Percentiles rank a stretch among this genome's conserved stretches.
These are phyloP conservation scores for Fusarium sp. DNA, from an alignment of 2,329 filamentous ascomycete species.

Conservation along the genomic window DNA sequence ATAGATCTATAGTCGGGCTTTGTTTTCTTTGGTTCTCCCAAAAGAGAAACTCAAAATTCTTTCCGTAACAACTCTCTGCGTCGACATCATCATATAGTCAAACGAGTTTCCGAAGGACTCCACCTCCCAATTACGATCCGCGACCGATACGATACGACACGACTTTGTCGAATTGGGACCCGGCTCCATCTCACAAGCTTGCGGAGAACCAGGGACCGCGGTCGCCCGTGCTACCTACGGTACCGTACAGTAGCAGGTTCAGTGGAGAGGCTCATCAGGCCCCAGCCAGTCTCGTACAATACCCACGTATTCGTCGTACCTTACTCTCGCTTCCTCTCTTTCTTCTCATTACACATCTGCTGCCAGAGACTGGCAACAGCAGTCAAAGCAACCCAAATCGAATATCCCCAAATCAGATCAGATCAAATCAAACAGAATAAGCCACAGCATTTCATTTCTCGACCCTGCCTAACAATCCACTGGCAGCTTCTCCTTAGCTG, in stretches of 20 bases:
- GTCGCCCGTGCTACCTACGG: slow-evolving; percentile 23
- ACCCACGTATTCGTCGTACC: slow-evolving; percentile 41
- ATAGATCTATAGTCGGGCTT: not conserved
- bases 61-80: not conserved
- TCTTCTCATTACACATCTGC: slow-evolving; percentile 23
- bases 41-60: not conserved
- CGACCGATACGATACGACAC: slow-evolving; percentile 42
- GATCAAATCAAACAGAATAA: slow-evolving; percentile 4
- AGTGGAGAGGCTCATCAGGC: slow-evolving; percentile 5
- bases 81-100: slow-evolving; percentile 35
- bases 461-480: slow-evolving; percentile 8
- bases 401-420: not conserved
- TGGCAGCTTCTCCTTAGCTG: not conserved
- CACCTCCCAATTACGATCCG: slow-evolving; percentile 40
- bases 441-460: slow-evolving; percentile 41
- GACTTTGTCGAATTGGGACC: slow-evolving; percentile 27
- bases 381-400: slow-evolving; percentile 11
- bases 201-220: slow-evolving; percentile 36
- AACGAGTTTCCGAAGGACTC: slow-evolving; percentile 24
- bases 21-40: not conserved
- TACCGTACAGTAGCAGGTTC: slow-evolving; percentile 16
- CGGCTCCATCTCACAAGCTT: slow-evolving; percentile 38
- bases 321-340: slow-evolving; percentile 12
- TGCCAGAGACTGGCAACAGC: slow-evolving; percentile 26
- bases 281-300: slow-evolving; percentile 21